Evolutionary conservation across 768 basidiomycete species (phyloP), one percentile per base, ranked within the genome.

Genomic region (Cyclocybe aegerita): DNA sequence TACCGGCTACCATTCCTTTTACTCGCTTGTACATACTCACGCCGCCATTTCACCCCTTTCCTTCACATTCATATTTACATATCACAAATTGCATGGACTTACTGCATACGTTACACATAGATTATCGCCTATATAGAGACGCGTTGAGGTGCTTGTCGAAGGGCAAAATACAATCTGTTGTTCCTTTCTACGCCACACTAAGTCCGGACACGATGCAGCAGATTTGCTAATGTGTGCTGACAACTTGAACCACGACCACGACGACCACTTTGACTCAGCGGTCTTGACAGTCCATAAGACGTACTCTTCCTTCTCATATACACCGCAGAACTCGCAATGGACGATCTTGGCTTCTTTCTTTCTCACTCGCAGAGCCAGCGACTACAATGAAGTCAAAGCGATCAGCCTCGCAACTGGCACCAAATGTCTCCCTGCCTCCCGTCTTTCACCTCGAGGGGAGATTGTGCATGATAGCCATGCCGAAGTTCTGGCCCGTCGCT

Each of bases 391-490:
- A 8, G 48, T 64, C 37, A 83, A 88, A 58, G 67, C 85, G 50
- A 80, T 93, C 38, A 86, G 88, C 31, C 60, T 94, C 3, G 85
- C 79, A 0, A 90, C 92, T 7, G 94, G 95, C 9, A 87, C 88
- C 3, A 96, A 96, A 70, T 93, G 90, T 59, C 77, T 94, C 0
- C 90, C 95, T 2, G 76, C 69, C 4, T 59, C 62, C 3, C 77
- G 77, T 47, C 71, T 93, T 0, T 83, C 93, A 0, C 58, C 66
- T 4, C 72, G 74, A 29, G 95, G 95, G 0, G 92, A 96, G 60
- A 77, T 83, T 1, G 56, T 97, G 12, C 93, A 95, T 60, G 95
- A 97, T 60, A 86, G 81, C 46, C 95, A 98, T 65, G 95, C 95
- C 8, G 95, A 98, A 67, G 81, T 95, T 15, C 74, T 97, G n/a